phyloP scores from a whole-genome alignment of 2,329 filamentous ascomycete species.

The Fusarium miscanthi region DNA sequence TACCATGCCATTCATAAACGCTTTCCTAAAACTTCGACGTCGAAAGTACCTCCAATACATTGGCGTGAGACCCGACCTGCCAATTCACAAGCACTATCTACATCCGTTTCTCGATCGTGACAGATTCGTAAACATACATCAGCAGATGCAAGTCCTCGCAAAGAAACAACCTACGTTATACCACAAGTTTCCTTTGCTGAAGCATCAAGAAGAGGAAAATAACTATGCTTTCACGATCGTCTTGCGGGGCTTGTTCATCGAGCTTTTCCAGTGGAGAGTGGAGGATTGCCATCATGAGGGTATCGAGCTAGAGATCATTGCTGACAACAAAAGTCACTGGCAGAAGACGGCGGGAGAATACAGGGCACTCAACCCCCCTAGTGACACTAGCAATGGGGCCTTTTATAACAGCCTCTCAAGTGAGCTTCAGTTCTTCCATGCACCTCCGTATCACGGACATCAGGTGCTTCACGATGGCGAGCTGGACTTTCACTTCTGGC shows the following conservation, averaged over 20 bases:
- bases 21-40: neutral
- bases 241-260: neutral
- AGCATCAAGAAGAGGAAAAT: neutral
- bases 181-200: no score
- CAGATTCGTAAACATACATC: neutral
- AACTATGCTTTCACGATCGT: neutral
- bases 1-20: neutral
- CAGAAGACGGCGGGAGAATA: neutral
- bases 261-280: neutral
- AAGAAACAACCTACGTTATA: fast-evolving
- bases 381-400: fast-evolving
- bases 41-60: neutral
- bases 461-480: neutral
- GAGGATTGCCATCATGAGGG: neutral
- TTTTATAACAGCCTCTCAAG: neutral
- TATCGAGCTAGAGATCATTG: neutral
- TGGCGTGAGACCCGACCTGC: neutral
- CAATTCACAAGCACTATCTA: neutral
- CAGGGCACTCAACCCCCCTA: neutral
- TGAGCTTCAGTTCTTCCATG: neutral
- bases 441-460: neutral
- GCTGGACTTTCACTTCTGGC: neutral
- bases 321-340: neutral
- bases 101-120: neutral
- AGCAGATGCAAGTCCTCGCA: neutral